Evolutionary conservation across 2,329 filamentous ascomycete species (phyloP), one percentile per base, ranked within the genome.

Genomic region (Penicillium sp.): DNA sequence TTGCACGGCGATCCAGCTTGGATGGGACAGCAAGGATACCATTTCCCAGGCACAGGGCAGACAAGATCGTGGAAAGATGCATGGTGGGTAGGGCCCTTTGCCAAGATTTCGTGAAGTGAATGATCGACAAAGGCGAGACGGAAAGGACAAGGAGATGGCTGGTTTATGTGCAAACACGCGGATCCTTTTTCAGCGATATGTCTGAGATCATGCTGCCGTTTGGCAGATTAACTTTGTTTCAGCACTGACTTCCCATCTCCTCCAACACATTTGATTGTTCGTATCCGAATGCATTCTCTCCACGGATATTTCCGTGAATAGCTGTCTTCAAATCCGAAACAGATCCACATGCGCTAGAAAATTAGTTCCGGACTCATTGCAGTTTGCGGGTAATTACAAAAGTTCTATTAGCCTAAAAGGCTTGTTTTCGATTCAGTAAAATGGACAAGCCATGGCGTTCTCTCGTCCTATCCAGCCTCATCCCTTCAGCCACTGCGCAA

Each of bases 1-100:
- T 41, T 2, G 55, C 34, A 2, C 60, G 50, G 18, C 58, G 55
- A 2, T 23, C 39, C 5, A 63, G 33, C 2, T 47, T 39, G 12
- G 20, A 27, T 18, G 50, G 54, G 15, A 49, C 39, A 2, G 43
- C 42, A 13, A 51, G 24, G 10, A 46, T 30, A n/a, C 21, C 42
- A n/a, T 43, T 23, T 13, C 36, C 52, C 32, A 60, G 30, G 10
- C 23, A 29, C 23, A 60, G 55, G 20, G 41, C 49, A 26, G 44
- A 41, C 24, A 61, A 23, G 13, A 59, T 29, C 17, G 33, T 48
- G 17, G 30, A 18, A 3, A 49, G 26, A 42, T 51, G 27, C 59
- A 62, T 61, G 26, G 15, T 21, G 27, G 9, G 13, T 27, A 33
- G 26, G 4, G 8, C 20, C 9, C n/a, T 13, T n/a, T 33, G 9